These are phyloP conservation scores for Diplocarpon mali DNA, from an alignment of 2,329 filamentous ascomycete species.

Conservation along the genomic window DNA sequence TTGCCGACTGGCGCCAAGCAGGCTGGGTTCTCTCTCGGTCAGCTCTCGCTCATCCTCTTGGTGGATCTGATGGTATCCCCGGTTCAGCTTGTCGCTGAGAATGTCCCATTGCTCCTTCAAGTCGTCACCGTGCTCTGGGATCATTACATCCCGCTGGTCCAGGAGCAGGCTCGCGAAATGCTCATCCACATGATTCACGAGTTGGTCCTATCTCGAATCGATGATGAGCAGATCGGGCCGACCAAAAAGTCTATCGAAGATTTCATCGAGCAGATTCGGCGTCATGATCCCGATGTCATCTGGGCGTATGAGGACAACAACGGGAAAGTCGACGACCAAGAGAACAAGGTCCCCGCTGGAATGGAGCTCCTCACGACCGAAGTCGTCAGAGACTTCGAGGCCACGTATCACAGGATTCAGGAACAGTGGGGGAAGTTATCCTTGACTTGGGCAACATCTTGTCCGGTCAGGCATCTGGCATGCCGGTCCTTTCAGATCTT, in stretches of 20 bases:
- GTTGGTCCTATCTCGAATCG: constrained; percentile 70
- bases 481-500: constrained; percentile 98
- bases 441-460: constrained; percentile 91
- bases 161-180: constrained; percentile 96
- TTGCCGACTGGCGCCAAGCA: constrained; percentile 85
- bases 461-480: constrained; percentile 85
- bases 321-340: constrained; percentile 60
- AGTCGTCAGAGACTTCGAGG: constrained; percentile 74
- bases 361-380: constrained; percentile 80
- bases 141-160: constrained; percentile 87
- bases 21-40: constrained; percentile 81
- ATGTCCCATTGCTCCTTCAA: constrained; percentile 77
- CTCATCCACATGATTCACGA: constrained; percentile 95
- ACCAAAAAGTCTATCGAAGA: constrained; percentile 72
- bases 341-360: constrained; percentile 70
- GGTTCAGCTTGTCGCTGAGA: constrained; percentile 65
- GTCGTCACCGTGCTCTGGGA: constrained; percentile 94
- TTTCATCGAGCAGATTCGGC: constrained; percentile 76
- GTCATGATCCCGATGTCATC: constrained; percentile 72
- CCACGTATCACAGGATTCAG: constrained; percentile 75
- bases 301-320: constrained; percentile 95
- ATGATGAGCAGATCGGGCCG: constrained; percentile 50
- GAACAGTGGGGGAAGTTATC: constrained; percentile 87
- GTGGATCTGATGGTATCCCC: constrained; percentile 96
- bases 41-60: constrained; percentile 83